Evolutionary conservation across 1,284 basidiomycete genomes (phyloP).

Genomic region (Peniophora sp.): DNA sequence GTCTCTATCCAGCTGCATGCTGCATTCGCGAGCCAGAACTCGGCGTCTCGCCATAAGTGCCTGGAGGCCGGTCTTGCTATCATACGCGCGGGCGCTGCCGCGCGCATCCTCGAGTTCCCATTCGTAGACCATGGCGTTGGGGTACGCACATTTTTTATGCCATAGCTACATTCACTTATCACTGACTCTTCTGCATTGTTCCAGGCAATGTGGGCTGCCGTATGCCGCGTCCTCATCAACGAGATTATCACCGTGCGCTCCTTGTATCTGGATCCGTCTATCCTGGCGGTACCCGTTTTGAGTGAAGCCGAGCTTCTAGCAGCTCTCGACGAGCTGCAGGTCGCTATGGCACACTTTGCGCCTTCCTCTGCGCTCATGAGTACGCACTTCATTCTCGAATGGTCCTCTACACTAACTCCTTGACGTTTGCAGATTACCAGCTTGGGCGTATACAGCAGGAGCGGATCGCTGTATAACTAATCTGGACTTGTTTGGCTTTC

Average conservation of each 20-base stretch:
- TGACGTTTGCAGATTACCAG: conserved; percentile 5
- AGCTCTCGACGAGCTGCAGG: conserved; percentile 9
- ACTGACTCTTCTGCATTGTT: neutral
- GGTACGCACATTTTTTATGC: conserved; percentile 10
- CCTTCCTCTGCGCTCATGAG: conserved; percentile 10
- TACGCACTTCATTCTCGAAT: conserved; percentile 2
- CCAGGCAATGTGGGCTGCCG: conserved; percentile 17
- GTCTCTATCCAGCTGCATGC: conserved; percentile 29
- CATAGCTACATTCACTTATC: neutral
- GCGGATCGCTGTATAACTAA: conserved; percentile 7
- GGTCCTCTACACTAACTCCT: neutral
- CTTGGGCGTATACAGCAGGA: conserved; percentile 10
- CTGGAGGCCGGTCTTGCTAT: conserved; percentile 18
- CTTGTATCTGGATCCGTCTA: neutral
- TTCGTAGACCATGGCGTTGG: conserved; percentile 18
- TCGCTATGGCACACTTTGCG: conserved; percentile 7
- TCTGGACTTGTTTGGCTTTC: neutral
- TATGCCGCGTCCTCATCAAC: conserved; percentile 16
- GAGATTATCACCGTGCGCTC: conserved; percentile 14
- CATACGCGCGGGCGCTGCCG: conserved; percentile 8
- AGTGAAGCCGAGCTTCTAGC: conserved; percentile 6
- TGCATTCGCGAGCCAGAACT: conserved; percentile 17
- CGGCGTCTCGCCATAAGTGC: conserved; percentile 19
- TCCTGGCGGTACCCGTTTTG: neutral
- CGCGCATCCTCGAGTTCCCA: conserved; percentile 10